Percentiles rank a stretch among this genome's conserved stretches.
phyloP scores from a whole-genome alignment of 2,329 filamentous ascomycete genomes.

The Curvularia sp. region DNA sequence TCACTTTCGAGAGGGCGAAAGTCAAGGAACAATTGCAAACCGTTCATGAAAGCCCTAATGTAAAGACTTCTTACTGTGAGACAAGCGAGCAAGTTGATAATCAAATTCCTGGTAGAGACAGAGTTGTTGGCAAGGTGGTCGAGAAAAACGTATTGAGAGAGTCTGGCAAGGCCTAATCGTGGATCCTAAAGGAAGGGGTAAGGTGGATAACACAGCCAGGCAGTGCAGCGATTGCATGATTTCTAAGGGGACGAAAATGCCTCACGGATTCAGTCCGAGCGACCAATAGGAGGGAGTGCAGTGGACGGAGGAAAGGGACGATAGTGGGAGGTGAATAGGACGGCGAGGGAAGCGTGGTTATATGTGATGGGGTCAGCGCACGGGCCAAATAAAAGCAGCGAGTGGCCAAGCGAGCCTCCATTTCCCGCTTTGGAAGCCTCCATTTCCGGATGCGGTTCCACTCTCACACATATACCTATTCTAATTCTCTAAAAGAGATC shows the following conservation, averaged over 20 bases:
- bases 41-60: not conserved
- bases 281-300: slow-evolving; percentile 18
- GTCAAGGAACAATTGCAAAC: slow-evolving; percentile 2
- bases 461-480: slow-evolving; percentile 20
- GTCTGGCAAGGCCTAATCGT: slow-evolving; percentile 3
- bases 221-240: slow-evolving; percentile 16
- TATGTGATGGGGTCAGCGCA: slow-evolving; percentile 29
- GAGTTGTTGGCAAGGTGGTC: not conserved
- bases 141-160: not conserved
- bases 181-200: slow-evolving; percentile 2
- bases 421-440: slow-evolving; percentile 27
- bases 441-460: slow-evolving; percentile 29
- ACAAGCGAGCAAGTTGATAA: not conserved
- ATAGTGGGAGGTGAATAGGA: slow-evolving; percentile 19
- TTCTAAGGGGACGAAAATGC: slow-evolving; percentile 23
- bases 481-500: too few species aligned
- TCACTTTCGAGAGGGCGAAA: slow-evolving; percentile 5
- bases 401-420: slow-evolving; percentile 26
- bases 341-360: slow-evolving; percentile 24
- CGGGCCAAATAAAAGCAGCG: slow-evolving; percentile 32
- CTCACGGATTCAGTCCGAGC: slow-evolving; percentile 17
- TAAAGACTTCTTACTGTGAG: not conserved
- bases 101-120: slow-evolving; percentile 7
- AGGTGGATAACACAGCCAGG: slow-evolving; percentile 10
- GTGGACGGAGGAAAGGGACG: slow-evolving; percentile 22